phyloP scores from a whole-genome alignment of 2,329 filamentous ascomycete genomes.

The Alternaria angustiovoidea region DNA sequence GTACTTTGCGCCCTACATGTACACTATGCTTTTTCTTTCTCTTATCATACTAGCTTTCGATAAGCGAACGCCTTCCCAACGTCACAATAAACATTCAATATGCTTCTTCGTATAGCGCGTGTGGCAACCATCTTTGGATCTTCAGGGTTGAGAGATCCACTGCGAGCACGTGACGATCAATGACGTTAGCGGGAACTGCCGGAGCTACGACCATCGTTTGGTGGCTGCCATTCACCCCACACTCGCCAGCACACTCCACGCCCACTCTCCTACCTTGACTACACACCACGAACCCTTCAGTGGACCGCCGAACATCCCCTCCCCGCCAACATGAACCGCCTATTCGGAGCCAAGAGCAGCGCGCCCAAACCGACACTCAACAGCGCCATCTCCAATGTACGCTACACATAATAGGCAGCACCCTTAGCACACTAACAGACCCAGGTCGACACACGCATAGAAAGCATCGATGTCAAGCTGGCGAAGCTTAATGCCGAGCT shows the following conservation, averaged over 20 bases:
- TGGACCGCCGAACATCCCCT: background rate
- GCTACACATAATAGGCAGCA: slow-evolving; percentile 24
- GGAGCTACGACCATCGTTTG: slow-evolving; percentile 14
- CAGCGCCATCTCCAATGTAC: slow-evolving; percentile 81
- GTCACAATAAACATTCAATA: background rate
- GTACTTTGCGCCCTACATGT: background rate
- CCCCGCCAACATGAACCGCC: slow-evolving; percentile 78
- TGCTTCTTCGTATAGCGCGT: background rate
- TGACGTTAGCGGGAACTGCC: slow-evolving; percentile 19
- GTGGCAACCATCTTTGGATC: background rate
- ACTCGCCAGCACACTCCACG: slow-evolving; percentile 6
- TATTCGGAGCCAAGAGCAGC: slow-evolving; percentile 89
- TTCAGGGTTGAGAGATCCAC: background rate
- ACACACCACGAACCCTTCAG: background rate
- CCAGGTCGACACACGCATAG: slow-evolving; percentile 81
- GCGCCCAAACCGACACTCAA: slow-evolving; percentile 89
- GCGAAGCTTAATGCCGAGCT: slow-evolving; percentile 92
- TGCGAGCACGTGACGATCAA: slow-evolving; percentile 15
- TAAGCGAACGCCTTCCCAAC: background rate
- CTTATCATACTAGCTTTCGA: background rate
- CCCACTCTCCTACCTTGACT: background rate
- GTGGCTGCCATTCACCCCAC: slow-evolving; percentile 22
- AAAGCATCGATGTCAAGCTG: slow-evolving; percentile 92
- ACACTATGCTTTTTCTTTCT: background rate
- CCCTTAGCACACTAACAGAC: slow-evolving; percentile 25